Percentiles rank a stretch among this genome's conserved stretches.
Conservation (phyloP, 306 rosid species). For the Lathyrus aphaca region DNA sequence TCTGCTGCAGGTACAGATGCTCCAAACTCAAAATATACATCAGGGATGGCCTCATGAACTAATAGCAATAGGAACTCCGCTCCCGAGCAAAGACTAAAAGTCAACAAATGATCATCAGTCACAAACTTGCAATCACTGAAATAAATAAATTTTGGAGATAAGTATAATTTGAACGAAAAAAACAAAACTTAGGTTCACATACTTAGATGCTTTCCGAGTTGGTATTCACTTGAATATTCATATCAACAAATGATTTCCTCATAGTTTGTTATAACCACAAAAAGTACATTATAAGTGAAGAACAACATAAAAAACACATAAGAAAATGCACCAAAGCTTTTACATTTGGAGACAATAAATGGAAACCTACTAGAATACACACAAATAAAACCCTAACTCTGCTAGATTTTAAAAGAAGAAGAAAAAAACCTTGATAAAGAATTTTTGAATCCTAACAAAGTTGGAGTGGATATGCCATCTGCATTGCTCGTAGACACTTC, state of each 20-base stretch:
- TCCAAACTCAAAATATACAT: constrained; percentile 58
- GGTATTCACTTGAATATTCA: neutral
- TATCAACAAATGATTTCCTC: neutral
- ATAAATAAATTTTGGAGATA: constrained; percentile 15
- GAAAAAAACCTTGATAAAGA: constrained; percentile 78
- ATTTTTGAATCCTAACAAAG: constrained; percentile 75
- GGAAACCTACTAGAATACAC: constrained; percentile 1
- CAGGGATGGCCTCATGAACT: constrained; percentile 75
- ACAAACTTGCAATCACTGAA: constrained; percentile 14
- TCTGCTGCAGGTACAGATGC: constrained; percentile 77
- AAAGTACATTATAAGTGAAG: neutral
- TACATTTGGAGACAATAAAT: neutral
- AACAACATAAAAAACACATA: neutral
- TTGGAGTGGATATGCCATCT: constrained; percentile 58
- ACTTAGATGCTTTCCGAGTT: neutral
- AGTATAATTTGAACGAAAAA: neutral
- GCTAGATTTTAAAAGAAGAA: neutral
- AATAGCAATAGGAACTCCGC: constrained; percentile 75
- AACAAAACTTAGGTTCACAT: neutral
- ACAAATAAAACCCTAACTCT: constrained; percentile 10
- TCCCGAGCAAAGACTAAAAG: constrained; percentile 83
- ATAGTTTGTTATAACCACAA: neutral
- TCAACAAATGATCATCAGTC: constrained; percentile 55
- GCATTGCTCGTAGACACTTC: constrained; percentile 51
- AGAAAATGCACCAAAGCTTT: neutral